These are phyloP conservation scores for Stachybotrys echinatus DNA, from an alignment of 2,329 filamentous ascomycete species.

Conservation along the genomic window DNA sequence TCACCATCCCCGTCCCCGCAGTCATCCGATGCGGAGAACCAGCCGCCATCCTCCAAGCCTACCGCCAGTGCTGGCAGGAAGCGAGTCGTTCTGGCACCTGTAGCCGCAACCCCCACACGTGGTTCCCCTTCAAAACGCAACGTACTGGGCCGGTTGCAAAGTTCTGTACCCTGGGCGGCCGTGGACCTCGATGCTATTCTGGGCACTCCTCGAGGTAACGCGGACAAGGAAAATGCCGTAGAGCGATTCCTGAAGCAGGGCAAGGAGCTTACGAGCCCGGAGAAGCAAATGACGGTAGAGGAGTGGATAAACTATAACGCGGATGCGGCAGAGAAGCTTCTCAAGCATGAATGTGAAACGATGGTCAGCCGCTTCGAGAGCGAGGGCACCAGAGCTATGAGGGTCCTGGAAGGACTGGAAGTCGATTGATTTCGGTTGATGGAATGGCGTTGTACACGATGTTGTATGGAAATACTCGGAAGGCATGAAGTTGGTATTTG, in stretches of 20 bases:
- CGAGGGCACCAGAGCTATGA: slow-evolving; percentile 75
- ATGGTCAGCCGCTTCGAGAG: slow-evolving; percentile 79
- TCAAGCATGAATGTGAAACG: slow-evolving; percentile 76
- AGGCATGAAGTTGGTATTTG: not conserved
- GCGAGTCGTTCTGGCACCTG: slow-evolving; percentile 40
- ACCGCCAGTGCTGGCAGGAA: slow-evolving; percentile 39
- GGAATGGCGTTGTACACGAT: not conserved
- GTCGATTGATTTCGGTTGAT: slow-evolving; percentile 30
- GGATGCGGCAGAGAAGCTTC: slow-evolving; percentile 68
- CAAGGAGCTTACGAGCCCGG: slow-evolving; percentile 62
- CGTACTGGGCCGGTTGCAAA: slow-evolving; percentile 49
- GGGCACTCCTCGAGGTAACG: slow-evolving; percentile 32
- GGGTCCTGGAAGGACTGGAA: slow-evolving; percentile 67
- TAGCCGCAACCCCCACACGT: slow-evolving; percentile 41
- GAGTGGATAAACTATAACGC: slow-evolving; percentile 88
- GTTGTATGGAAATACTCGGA: not conserved
- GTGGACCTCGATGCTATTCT: slow-evolving; percentile 74
- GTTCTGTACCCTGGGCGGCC: slow-evolving; percentile 61
- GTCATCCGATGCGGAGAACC: slow-evolving; percentile 76
- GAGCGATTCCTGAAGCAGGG: slow-evolving; percentile 48
- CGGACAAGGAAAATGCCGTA: slow-evolving; percentile 48
- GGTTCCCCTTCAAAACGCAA: slow-evolving; percentile 60
- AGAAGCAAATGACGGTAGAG: slow-evolving; percentile 88
- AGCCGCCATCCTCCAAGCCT: slow-evolving; percentile 63
- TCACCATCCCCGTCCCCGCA: slow-evolving; percentile 66